Evolutionary conservation across 139 green algal species (phyloP).

Genomic region (Chloropicon primus): DNA sequence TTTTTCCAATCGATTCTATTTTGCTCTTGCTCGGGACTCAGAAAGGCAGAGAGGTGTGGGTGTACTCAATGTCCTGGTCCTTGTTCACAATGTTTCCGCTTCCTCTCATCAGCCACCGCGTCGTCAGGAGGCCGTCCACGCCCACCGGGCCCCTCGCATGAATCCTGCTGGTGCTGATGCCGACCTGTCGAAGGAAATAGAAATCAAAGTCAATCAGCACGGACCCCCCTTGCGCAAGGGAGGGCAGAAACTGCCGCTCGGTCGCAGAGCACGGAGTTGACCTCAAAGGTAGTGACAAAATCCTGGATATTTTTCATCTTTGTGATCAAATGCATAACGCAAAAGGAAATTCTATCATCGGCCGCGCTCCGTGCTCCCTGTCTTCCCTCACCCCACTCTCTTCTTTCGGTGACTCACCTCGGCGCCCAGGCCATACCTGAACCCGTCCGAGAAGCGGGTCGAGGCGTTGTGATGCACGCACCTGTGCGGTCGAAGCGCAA

Average conservation of each 20-base stretch:
- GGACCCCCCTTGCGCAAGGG: background rate
- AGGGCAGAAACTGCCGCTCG: too few relatives aligned
- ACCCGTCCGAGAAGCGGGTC: constrained; percentile 91
- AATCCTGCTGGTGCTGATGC: constrained; percentile 92
- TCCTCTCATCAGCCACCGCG: constrained; percentile 74
- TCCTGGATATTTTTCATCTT: background rate
- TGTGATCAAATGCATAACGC: background rate
- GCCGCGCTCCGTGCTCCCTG: too few relatives aligned
- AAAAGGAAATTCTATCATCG: background rate
- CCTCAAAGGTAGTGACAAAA: background rate
- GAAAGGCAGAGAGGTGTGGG: constrained; percentile 51
- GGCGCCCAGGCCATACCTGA: constrained; percentile 83
- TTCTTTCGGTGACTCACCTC: constrained; percentile 40
- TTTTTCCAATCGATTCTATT: too few relatives aligned
- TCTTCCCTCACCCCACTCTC: too few relatives aligned
- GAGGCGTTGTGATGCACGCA: constrained; percentile 92
- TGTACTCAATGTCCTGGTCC: constrained; percentile 79
- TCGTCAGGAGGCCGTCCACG: constrained; percentile 95
- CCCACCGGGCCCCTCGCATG: constrained; percentile 93
- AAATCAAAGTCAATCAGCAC: background rate
- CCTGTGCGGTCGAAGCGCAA: too few relatives aligned
- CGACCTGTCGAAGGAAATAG: constrained; percentile 45
- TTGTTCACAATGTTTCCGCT: constrained; percentile 76
- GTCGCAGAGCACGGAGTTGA: background rate
- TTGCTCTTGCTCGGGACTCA: background rate